Evolutionary conservation across 2,329 filamentous ascomycete species (phyloP).

Genomic region (Elsinoe arachidis): DNA sequence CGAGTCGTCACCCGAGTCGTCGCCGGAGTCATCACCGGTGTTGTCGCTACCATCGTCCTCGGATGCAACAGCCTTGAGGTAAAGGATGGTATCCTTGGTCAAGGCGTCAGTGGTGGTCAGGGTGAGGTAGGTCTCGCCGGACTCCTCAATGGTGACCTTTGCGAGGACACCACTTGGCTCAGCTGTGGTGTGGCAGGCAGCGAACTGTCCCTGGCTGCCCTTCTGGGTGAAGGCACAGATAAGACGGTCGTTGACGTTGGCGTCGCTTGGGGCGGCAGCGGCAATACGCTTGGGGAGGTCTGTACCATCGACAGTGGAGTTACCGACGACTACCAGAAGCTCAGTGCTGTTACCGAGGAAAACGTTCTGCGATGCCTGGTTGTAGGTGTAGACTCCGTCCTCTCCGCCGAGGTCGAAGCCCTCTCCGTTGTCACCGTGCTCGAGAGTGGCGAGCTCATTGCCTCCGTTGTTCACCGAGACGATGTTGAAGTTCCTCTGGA

Average conservation of each 20-base stretch:
- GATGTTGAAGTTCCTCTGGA: not conserved
- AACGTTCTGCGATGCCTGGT: not conserved
- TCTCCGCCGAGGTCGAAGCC: not conserved
- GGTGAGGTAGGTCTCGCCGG: not conserved
- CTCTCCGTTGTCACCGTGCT: not conserved
- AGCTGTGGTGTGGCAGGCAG: not conserved
- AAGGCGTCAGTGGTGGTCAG: not conserved
- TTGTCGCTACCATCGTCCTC: not conserved
- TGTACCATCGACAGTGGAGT: not conserved
- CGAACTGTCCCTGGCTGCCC: not conserved
- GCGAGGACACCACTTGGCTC: not conserved
- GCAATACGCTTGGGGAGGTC: constrained; percentile 1
- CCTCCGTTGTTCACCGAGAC: not conserved
- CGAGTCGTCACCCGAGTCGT: not conserved
- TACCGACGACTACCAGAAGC: not conserved
- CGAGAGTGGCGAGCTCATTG: not conserved
- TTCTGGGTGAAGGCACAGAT: constrained; percentile 5
- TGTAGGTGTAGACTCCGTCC: not conserved
- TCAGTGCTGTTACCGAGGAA: not conserved
- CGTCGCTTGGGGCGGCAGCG: not conserved
- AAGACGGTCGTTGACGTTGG: not conserved
- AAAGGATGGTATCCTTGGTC: not conserved
- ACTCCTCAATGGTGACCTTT: not conserved
- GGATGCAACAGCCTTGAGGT: not conserved
- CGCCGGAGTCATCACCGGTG: not conserved